A percentile compares a stretch with the other conserved stretches of the same genome.
These are phyloP conservation scores for Penicillium samsonianum DNA, from an alignment of 495 filamentous ascomycete species.

Conservation along the genomic window DNA sequence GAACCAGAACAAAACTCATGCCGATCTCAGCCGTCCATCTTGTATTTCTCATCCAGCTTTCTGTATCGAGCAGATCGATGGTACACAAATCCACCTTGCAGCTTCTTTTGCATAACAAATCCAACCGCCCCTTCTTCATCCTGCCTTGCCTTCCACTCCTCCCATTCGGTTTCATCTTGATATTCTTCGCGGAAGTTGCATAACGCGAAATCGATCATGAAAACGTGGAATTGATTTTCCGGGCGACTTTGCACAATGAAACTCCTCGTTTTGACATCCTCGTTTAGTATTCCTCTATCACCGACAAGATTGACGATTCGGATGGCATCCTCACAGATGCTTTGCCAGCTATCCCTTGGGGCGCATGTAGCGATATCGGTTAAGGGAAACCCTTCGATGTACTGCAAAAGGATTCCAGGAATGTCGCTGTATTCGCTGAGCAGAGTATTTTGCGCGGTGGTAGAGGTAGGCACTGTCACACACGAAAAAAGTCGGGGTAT, in stretches of 20 bases:
- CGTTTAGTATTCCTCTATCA: slow-evolving; percentile 30
- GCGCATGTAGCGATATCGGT: slow-evolving; percentile 20
- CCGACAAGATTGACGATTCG: slow-evolving; percentile 20
- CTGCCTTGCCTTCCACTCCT: slow-evolving; percentile 20
- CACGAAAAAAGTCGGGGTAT: slow-evolving; percentile 19
- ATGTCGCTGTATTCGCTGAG: slow-evolving; percentile 15
- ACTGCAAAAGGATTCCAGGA: slow-evolving; percentile 27
- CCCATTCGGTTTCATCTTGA: slow-evolving; percentile 25
- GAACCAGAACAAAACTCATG: too few species aligned
- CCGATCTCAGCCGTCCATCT: too few species aligned
- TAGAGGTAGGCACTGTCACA: slow-evolving; percentile 9
- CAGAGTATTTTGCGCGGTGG: not conserved
- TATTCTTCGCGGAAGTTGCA: slow-evolving; percentile 27
- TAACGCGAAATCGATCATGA: slow-evolving; percentile 37
- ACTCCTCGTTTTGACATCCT: slow-evolving; percentile 29
- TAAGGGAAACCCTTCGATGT: slow-evolving; percentile 30
- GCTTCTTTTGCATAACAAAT: slow-evolving; percentile 22
- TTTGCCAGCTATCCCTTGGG: slow-evolving; percentile 24
- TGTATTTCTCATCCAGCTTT: slow-evolving; percentile 9
- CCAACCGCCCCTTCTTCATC: slow-evolving; percentile 35
- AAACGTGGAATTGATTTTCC: slow-evolving; percentile 16
- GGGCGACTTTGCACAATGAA: slow-evolving; percentile 28
- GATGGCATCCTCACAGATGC: slow-evolving; percentile 31
- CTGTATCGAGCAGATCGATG: slow-evolving; percentile 20
- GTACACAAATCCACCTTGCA: slow-evolving; percentile 26